Evolutionary conservation across 495 filamentous ascomycete species (phyloP).

Genomic region (Tuber magnatum): DNA sequence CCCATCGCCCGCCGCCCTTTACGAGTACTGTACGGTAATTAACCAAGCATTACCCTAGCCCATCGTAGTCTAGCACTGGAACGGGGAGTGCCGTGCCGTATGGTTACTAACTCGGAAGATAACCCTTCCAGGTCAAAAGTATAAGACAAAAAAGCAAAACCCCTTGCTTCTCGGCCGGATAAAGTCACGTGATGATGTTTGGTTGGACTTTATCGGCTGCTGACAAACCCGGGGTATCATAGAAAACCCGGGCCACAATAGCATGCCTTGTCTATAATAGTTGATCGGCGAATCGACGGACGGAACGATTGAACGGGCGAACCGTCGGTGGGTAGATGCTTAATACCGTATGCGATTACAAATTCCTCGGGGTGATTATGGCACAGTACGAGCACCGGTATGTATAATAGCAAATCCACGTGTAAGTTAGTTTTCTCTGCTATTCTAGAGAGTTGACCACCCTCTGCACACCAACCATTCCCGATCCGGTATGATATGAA

Average conservation of each 20-base stretch:
- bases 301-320: background rate
- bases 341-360: background rate
- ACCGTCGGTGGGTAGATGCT: background rate
- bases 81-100: background rate
- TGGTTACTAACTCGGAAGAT: background rate
- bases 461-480: background rate
- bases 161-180: background rate
- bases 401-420: no score
- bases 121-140: background rate
- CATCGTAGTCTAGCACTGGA: background rate
- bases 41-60: background rate
- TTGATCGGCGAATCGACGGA: background rate
- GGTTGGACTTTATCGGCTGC: background rate
- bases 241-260: background rate
- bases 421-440: no score
- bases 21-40: no score
- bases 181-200: background rate
- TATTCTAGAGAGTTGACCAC: background rate
- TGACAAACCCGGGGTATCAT: background rate
- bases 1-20: background rate
- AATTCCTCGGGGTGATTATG: background rate
- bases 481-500: background rate
- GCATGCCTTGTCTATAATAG: no score
- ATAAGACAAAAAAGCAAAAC: background rate
- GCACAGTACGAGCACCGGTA: background rate